Percentiles rank a stretch among this genome's conserved stretches.
These are phyloP conservation scores for Trichopus zeylanicus DNA, from an alignment of 116 monocot species.

Conservation along the genomic window DNA sequence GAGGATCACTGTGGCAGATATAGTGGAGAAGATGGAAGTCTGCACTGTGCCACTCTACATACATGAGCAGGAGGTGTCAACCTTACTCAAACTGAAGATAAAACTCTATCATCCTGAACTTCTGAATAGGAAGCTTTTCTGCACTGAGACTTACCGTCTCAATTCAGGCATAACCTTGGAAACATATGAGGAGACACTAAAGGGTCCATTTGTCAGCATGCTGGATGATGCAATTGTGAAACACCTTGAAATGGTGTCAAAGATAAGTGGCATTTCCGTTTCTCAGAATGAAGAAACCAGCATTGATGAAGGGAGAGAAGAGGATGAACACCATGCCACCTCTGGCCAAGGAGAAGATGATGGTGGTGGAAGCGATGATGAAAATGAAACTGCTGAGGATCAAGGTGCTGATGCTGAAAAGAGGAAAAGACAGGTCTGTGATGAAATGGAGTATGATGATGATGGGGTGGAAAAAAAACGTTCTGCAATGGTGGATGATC, in stretches of 20 bases:
- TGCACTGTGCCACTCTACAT: conserved; percentile 48
- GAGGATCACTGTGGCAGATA: conserved; percentile 59
- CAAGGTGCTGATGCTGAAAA: conserved; percentile 78
- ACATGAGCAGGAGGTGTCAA: conserved; percentile 19
- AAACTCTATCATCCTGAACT: conserved; percentile 52
- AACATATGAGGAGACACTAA: conserved; percentile 25
- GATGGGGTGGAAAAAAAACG: conserved; percentile 34
- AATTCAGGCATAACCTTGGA: conserved; percentile 41
- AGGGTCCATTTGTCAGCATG: conserved; percentile 33
- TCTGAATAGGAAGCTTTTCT: conserved; percentile 58
- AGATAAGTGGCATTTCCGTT: conserved; percentile 41
- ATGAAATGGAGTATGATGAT: conserved; percentile 97
- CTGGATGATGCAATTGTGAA: conserved; percentile 57
- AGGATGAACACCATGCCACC: conserved; percentile 26
- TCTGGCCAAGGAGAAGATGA: conserved; percentile 12
- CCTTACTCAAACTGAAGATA: conserved; percentile 64
- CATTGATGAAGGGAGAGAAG: conserved; percentile 22
- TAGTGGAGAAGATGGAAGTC: conserved; percentile 75
- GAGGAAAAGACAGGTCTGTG: conserved; percentile 56
- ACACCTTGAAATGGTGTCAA: conserved; percentile 51
- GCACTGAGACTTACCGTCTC: conserved; percentile 50
- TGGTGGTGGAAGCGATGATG: conserved; percentile 26
- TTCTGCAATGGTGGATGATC: conserved; percentile 10
- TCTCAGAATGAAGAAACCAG: conserved; percentile 11
- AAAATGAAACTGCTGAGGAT: conserved; percentile 41